Conservation (phyloP, 1,284 basidiomycete species). For the Takashimella koratensis region DNA sequence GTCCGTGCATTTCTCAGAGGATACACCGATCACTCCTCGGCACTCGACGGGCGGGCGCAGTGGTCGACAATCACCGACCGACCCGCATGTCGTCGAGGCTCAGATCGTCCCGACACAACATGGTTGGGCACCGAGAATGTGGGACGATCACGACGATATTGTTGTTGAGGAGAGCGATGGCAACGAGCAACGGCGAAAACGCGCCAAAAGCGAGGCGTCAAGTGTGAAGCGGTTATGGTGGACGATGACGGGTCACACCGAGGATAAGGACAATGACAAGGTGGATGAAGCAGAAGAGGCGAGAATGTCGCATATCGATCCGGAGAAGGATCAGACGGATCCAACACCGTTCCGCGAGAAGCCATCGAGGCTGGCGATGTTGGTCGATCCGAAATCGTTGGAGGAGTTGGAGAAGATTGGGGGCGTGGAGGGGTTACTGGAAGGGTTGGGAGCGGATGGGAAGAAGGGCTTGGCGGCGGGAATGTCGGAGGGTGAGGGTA, state of each 20-base stretch:
- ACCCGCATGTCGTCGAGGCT: conserved; percentile 47
- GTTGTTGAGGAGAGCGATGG: conserved; percentile 10
- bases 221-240: not conserved
- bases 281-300: conserved; percentile 31
- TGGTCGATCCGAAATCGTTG: conserved; percentile 74
- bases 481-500: conserved; percentile 9
- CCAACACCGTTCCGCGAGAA: conserved; percentile 67
- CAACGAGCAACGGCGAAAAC: conserved; percentile 7
- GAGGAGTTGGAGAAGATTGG: conserved; percentile 67
- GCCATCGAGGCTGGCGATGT: conserved; percentile 72
- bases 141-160: conserved; percentile 6
- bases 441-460: conserved; percentile 68
- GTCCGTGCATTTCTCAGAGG: conserved; percentile 38
- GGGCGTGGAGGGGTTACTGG: conserved; percentile 65
- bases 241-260: conserved; percentile 1
- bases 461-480: conserved; percentile 54
- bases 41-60: conserved; percentile 60
- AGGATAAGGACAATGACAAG: conserved; percentile 6
- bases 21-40: conserved; percentile 24
- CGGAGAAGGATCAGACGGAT: conserved; percentile 60
- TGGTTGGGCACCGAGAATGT: conserved; percentile 22
- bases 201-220: not conserved
- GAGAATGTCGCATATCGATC: conserved; percentile 44
- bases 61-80: conserved; percentile 58
- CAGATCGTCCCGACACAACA: conserved; percentile 15